A percentile compares a stretch with the other conserved stretches of the same genome.
Conservation (phyloP, 768 basidiomycete species). For the Lyophyllum semitale region DNA sequence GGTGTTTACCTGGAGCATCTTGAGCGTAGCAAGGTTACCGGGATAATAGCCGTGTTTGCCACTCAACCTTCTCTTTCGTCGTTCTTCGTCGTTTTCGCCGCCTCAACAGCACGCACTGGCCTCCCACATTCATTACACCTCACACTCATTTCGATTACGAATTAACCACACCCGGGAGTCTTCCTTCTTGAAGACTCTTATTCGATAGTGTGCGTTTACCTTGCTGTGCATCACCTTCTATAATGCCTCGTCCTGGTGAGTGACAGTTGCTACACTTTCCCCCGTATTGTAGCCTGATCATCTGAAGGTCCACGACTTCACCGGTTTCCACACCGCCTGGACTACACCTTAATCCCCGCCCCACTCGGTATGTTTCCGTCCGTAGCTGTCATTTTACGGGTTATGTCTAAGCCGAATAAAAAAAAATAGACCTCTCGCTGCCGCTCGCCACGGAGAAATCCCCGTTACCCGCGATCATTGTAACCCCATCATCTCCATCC, state of each 20-base stretch:
- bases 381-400: neutral
- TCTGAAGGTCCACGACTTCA: constrained; percentile 61
- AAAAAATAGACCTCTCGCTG: constrained; percentile 58
- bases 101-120: constrained; percentile 10
- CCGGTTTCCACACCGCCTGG: constrained; percentile 71
- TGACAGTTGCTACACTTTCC: constrained; percentile 2
- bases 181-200: constrained; percentile 3
- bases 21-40: no score
- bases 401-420: constrained; percentile 2
- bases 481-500: constrained; percentile 77
- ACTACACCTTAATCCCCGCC: constrained; percentile 75
- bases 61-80: neutral
- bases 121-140: constrained; percentile 36
- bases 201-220: constrained; percentile 8
- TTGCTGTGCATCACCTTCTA: constrained; percentile 6
- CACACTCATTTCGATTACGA: constrained; percentile 21
- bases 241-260: constrained; percentile 32
- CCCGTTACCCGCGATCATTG: constrained; percentile 76
- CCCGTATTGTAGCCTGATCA: neutral
- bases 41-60: neutral
- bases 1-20: neutral
- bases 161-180: constrained; percentile 3
- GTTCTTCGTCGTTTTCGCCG: neutral
- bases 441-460: constrained; percentile 69
- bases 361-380: constrained; percentile 62